These are phyloP conservation scores for Candida schatavii DNA, from an alignment of 805 yeast species.

Conservation along the genomic window DNA sequence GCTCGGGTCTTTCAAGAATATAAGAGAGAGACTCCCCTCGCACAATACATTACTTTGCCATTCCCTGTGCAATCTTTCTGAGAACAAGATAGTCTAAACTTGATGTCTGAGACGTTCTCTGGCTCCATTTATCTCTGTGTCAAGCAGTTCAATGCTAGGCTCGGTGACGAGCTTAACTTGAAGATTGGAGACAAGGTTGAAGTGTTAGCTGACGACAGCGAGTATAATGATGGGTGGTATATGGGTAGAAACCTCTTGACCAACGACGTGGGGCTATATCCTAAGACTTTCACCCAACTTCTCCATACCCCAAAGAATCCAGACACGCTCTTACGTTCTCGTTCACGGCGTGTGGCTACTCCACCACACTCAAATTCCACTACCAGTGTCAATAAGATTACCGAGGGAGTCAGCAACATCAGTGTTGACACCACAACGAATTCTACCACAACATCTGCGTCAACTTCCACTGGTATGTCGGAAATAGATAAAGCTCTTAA, in stretches of 20 bases:
- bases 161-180: conserved; percentile 85
- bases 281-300: conserved; percentile 79
- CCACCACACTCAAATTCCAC: conserved; percentile 9
- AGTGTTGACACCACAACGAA: conserved; percentile 3
- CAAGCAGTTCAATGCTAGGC: conserved; percentile 81
- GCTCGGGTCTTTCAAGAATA: too few relatives aligned
- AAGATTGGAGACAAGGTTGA: conserved; percentile 82
- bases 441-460: not conserved
- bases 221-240: conserved; percentile 96
- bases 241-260: conserved; percentile 78
- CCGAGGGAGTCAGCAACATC: conserved; percentile 9
- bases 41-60: too few relatives aligned
- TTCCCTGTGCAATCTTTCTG: too few relatives aligned
- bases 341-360: conserved; percentile 50
- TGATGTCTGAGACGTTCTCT: conserved; percentile 9
- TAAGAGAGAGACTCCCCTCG: too few relatives aligned
- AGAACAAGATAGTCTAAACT: not conserved
- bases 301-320: conserved; percentile 18
- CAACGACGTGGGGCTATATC: conserved; percentile 81
- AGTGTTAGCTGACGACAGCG: conserved; percentile 88
- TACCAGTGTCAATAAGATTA: conserved; percentile 8
- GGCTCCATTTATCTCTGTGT: conserved; percentile 54
- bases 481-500: conserved; percentile 73
- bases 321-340: conserved; percentile 33
- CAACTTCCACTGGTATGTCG: conserved; percentile 41